Evolutionary conservation across 306 rosid species (phyloP), one percentile per base, ranked within the genome.

Genomic region (Dalbergia cochinchinensis): DNA sequence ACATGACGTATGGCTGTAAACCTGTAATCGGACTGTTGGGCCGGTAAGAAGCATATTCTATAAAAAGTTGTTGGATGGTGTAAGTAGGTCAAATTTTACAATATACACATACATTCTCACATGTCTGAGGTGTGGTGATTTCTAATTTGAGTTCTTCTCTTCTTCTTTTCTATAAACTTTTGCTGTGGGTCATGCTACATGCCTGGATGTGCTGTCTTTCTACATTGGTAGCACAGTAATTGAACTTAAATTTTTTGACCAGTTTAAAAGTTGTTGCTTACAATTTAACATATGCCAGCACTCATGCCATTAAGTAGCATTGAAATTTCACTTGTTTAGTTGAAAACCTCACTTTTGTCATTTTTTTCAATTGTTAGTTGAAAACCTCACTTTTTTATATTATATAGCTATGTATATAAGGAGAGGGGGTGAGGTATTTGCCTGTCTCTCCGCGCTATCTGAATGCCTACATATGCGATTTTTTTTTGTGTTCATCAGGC

Each of bases 401-500:
- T 54, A n/a, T 54, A 8, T 54, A 54, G 14, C 60, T 54, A 54
- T 54, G 1, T 47, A 2, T 10, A 47, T 10, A 15, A 14, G 58
- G 58, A 14, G 58, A n/a, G 8, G 19, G 18, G 7, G 39, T 22
- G 55, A 4, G 48, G 16, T 4, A 14, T 37, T 42, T 33, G 48
- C 64, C 61, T 55, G 60, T 54, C 14, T 55, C 37, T 51, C 13
- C 58, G 0, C 71, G 14, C 11, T 20, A 64, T 37, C 33, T 60
- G 31, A 66, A 70, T 26, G 31, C n/a, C 60, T 59, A 26, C 37
- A 42, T 79, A 71, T 58, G 71, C 81, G 74, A 44, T 54, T 8
- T 4, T 71, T 13, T 54, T 71, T 54, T 72, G 10, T 85, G 42
- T 67, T 77, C 59, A 71, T 45, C 85, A 85, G 92, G 86, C 47